A percentile compares a stretch with the other conserved stretches of the same genome.
These are phyloP conservation scores for Hymenoscyphus fructigenus DNA, from an alignment of 2,329 filamentous ascomycete genomes.

Conservation along the genomic window DNA sequence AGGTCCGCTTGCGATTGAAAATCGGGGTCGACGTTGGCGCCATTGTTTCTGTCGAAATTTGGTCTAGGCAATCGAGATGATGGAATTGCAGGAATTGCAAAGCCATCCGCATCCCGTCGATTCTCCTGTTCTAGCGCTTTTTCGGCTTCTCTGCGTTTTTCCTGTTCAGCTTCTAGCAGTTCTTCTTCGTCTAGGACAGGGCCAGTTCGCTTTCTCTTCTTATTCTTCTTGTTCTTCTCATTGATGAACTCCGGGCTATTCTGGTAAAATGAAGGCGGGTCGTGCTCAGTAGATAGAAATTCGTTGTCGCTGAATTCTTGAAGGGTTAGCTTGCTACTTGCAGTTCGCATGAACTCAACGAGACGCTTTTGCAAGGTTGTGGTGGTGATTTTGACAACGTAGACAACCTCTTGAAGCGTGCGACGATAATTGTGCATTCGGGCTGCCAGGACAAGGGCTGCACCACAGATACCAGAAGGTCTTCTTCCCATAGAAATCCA, in stretches of 20 bases:
- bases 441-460: constrained; percentile 89
- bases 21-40: constrained; percentile 26
- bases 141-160: constrained; percentile 29
- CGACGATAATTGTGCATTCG: constrained; percentile 98
- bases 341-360: constrained; percentile 86
- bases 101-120: constrained; percentile 65
- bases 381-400: constrained; percentile 94
- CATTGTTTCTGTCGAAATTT: not conserved
- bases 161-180: constrained; percentile 27
- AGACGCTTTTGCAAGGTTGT: constrained; percentile 89
- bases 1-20: constrained; percentile 26
- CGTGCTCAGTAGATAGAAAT: constrained; percentile 70
- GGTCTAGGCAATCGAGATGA: constrained; percentile 14
- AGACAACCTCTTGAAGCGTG: constrained; percentile 92
- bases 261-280: constrained; percentile 81
- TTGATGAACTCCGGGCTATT: constrained; percentile 59
- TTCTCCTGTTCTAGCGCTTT: constrained; percentile 34
- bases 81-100: constrained; percentile 59
- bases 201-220: constrained; percentile 34
- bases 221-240: constrained; percentile 50
- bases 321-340: constrained; percentile 80
- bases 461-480: constrained; percentile 90
- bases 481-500: constrained; percentile 96
- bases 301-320: constrained; percentile 77
- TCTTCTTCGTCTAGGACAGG: constrained; percentile 24